Evolutionary conservation across 805 yeast species (phyloP).

Genomic region (Saccharomycodes ludwigii): DNA sequence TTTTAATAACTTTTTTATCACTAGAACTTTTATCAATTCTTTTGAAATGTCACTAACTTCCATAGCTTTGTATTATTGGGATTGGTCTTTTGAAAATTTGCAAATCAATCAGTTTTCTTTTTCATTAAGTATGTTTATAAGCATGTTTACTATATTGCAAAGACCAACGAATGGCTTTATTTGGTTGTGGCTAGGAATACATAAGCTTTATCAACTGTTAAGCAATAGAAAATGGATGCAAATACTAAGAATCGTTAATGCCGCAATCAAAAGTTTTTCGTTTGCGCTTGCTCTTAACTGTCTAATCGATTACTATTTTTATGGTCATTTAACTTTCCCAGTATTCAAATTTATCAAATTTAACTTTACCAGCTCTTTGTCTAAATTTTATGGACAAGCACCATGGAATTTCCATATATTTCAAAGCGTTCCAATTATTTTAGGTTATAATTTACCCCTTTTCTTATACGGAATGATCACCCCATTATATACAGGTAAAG

Average conservation of each 20-base stretch:
- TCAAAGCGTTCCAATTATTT: slow-evolving; percentile 72
- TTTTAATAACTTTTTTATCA: slow-evolving; percentile 71
- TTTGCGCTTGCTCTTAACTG: slow-evolving; percentile 27
- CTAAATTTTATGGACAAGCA: slow-evolving; percentile 75
- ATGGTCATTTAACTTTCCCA: slow-evolving; percentile 47
- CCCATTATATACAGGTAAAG: slow-evolving; percentile 5
- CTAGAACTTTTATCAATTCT: slow-evolving; percentile 79
- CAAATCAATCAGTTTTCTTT: slow-evolving; percentile 13
- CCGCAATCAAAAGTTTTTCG: slow-evolving; percentile 11
- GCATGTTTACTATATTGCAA: slow-evolving; percentile 51
- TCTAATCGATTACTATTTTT: slow-evolving; percentile 47
- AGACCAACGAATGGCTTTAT: slow-evolving; percentile 77
- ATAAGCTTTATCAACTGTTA: slow-evolving; percentile 13
- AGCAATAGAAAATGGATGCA: slow-evolving; percentile 6
- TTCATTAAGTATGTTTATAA: slow-evolving; percentile 34
- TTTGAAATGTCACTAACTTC: slow-evolving; percentile 65
- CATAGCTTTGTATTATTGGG: slow-evolving; percentile 60
- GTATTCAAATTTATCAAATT: slow-evolving; percentile 59
- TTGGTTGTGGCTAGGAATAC: slow-evolving; percentile 56
- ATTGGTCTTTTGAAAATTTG: slow-evolving; percentile 32
- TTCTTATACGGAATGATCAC: slow-evolving; percentile 32
- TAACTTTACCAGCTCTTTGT: slow-evolving; percentile 60
- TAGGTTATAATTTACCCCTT: slow-evolving; percentile 56
- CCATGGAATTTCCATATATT: slow-evolving; percentile 75
- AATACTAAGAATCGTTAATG: slow-evolving; percentile 11